These are phyloP conservation scores for Acer yangbiense DNA, from an alignment of 345 rosid species.

Conservation along the genomic window DNA sequence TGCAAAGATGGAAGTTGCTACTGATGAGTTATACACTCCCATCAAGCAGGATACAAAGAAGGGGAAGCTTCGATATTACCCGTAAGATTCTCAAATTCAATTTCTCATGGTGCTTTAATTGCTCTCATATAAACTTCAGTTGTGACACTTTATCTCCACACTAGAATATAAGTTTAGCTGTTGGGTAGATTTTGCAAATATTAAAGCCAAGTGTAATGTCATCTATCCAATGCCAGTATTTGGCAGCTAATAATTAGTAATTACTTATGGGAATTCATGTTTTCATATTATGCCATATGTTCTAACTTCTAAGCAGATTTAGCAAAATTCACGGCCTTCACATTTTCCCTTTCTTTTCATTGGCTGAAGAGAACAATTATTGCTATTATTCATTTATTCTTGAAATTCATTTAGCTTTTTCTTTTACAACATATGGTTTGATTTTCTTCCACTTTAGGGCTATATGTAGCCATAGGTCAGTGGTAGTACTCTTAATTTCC, in stretches of 20 bases:
- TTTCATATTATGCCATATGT: background rate
- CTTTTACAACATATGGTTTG: background rate
- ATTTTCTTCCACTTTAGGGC: background rate
- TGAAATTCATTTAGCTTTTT: background rate
- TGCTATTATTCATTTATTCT: background rate
- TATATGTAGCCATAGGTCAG: no score
- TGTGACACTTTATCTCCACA: background rate
- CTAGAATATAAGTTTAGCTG: background rate
- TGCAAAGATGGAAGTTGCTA: conserved; percentile 99
- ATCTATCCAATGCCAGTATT: background rate
- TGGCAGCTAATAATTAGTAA: background rate
- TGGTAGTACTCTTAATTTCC: no score
- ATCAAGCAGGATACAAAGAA: conserved; percentile 88
- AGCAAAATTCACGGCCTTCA: background rate
- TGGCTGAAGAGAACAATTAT: background rate
- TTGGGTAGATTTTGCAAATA: background rate
- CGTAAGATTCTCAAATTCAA: conserved; percentile 44
- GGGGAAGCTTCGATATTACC: conserved; percentile 73
- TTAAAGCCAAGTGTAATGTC: background rate
- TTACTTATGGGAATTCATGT: background rate
- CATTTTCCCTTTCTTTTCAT: background rate
- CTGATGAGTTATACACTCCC: conserved; percentile 86
- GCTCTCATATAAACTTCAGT: conserved; percentile 3
- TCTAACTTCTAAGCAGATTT: background rate
- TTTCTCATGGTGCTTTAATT: background rate